A percentile compares a stretch with the other conserved stretches of the same genome.
Evolutionary conservation across 306 rosid species (phyloP).

Genomic region (Carpinus viminea): DNA sequence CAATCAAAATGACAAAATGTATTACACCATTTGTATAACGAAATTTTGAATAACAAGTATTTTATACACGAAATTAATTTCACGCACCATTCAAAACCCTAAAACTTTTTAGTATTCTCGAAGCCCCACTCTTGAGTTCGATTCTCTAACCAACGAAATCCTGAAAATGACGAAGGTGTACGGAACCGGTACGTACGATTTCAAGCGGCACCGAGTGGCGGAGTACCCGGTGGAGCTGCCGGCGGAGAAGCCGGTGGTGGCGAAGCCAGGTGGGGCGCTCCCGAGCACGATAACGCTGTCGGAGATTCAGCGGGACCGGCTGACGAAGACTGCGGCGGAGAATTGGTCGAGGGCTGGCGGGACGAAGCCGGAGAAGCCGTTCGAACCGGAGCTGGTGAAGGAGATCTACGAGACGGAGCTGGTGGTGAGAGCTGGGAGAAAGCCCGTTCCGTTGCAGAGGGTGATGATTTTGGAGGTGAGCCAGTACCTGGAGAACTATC

Average conservation of each 20-base stretch:
- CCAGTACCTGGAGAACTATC: conserved; percentile 86
- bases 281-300: conserved; percentile 71
- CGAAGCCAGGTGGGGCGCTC: conserved; percentile 53
- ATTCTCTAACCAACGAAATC: neutral
- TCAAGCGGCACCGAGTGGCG: conserved; percentile 92
- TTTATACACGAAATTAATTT: too few species aligned
- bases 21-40: too few species aligned
- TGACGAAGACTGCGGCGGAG: conserved; percentile 77
- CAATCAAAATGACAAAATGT: too few species aligned
- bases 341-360: conserved; percentile 69
- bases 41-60: too few species aligned
- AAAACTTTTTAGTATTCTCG: neutral
- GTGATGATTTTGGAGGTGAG: conserved; percentile 95
- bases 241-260: conserved; percentile 50
- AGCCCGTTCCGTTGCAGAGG: conserved; percentile 86
- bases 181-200: conserved; percentile 82
- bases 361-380: conserved; percentile 38
- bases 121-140: conserved; percentile 9
- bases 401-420: conserved; percentile 76
- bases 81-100: too few species aligned
- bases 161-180: conserved; percentile 75
- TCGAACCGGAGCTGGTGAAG: conserved; percentile 66
- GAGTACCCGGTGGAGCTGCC: conserved; percentile 64
- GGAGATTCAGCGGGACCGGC: conserved; percentile 90
- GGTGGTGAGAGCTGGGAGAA: conserved; percentile 63